phyloP scores from a whole-genome alignment of 208 protist species.

The Herpetomonas muscarum region DNA sequence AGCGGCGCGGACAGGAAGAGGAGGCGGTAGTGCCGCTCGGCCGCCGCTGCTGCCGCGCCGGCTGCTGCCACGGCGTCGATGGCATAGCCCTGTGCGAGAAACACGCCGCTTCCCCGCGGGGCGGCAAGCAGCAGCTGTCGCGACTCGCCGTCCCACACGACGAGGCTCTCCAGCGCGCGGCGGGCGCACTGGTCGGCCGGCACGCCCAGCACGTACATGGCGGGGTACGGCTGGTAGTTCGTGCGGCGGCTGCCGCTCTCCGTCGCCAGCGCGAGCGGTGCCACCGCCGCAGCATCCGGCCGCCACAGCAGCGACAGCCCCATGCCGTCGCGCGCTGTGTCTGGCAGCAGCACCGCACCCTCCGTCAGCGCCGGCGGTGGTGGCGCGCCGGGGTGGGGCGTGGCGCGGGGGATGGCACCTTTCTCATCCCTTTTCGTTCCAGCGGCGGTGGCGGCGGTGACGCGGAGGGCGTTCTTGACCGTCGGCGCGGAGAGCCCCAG shows the following conservation, averaged over 20 bases:
- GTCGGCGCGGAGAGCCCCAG: no score
- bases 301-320: neutral
- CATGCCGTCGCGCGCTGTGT: neutral
- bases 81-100: neutral
- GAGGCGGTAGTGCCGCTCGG: neutral
- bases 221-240: slow-evolving; percentile 18
- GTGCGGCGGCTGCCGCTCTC: slow-evolving; percentile 13
- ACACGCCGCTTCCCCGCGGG: no score
- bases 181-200: slow-evolving; percentile 13
- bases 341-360: no score
- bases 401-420: no score
- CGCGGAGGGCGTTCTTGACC: no score
- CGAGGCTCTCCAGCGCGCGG: neutral
- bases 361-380: no score
- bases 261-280: slow-evolving; percentile 1
- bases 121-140: neutral
- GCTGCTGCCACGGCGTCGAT: neutral
- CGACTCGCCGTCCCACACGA: neutral
- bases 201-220: slow-evolving; percentile 26
- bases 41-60: neutral
- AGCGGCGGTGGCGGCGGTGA: no score
- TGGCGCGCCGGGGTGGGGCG: no score
- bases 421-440: no score
- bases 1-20: neutral
- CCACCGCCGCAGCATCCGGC: neutral